Percentiles rank a stretch among this genome's conserved stretches.
These are phyloP conservation scores for Cytospora paraplurivora DNA, from an alignment of 2,329 filamentous ascomycete species.

Conservation along the genomic window DNA sequence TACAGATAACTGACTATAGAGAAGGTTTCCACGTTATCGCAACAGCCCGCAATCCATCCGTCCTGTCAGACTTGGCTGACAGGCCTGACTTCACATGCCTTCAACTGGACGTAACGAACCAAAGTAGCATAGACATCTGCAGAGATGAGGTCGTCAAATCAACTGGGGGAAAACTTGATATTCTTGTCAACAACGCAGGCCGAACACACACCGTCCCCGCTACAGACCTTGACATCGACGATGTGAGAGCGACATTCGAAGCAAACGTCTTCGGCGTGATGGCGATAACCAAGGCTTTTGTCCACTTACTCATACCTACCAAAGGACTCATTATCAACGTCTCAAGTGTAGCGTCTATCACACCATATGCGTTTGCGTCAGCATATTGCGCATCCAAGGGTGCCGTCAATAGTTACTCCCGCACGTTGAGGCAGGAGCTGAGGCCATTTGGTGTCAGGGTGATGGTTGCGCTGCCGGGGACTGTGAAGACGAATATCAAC, in stretches of 20 bases:
- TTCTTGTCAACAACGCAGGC: constrained; percentile 60
- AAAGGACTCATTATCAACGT: constrained; percentile 58
- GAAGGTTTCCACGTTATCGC: constrained; percentile 58
- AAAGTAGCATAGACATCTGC: constrained; percentile 52
- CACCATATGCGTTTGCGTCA: constrained; percentile 55
- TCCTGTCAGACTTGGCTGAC: constrained; percentile 48
- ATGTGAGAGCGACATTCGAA: constrained; percentile 57
- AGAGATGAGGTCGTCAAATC: constrained; percentile 49
- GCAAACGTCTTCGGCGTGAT: constrained; percentile 61
- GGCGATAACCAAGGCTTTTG: constrained; percentile 56
- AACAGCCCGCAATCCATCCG: constrained; percentile 53
- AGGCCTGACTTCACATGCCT: constrained; percentile 50
- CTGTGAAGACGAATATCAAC: constrained; percentile 54
- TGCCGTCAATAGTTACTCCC: constrained; percentile 55
- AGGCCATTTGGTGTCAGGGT: constrained; percentile 57
- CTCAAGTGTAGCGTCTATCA: constrained; percentile 52
- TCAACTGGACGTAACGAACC: constrained; percentile 55
- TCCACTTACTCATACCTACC: constrained; percentile 51
- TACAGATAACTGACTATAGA: constrained; percentile 1
- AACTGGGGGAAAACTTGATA: constrained; percentile 56
- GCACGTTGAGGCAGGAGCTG: constrained; percentile 56
- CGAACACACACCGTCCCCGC: constrained; percentile 28
- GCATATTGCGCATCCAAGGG: constrained; percentile 60
- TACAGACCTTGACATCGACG: constrained; percentile 47
- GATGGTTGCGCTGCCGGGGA: constrained; percentile 59